Conservation (phyloP, 805 yeast species). For the Metschnikowia gelsemii region DNA sequence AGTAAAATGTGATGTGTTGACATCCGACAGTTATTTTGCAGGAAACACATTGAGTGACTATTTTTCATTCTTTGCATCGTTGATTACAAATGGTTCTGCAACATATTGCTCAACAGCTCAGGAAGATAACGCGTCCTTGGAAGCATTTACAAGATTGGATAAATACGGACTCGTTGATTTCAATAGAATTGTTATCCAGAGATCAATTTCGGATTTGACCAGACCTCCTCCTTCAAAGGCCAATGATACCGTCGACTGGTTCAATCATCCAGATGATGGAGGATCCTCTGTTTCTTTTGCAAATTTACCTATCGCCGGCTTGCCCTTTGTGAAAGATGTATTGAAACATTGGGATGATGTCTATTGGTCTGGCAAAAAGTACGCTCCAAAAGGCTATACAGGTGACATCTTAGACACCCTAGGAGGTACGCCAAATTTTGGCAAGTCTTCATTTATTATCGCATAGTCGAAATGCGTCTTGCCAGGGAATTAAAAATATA, state of each 20-base stretch:
- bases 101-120: constrained; percentile 61
- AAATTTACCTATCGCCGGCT: constrained; percentile 54
- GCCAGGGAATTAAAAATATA: too few relatives aligned
- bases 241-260: constrained; percentile 49
- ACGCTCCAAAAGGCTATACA: constrained; percentile 50
- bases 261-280: constrained; percentile 49
- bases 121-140: constrained; percentile 68
- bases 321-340: constrained; percentile 54
- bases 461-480: constrained; percentile 20
- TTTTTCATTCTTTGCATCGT: constrained; percentile 45
- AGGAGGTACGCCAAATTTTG: constrained; percentile 44
- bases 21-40: constrained; percentile 59
- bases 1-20: constrained; percentile 56
- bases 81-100: constrained; percentile 59
- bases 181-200: constrained; percentile 56
- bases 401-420: constrained; percentile 61
- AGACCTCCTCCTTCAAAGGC: constrained; percentile 48
- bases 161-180: constrained; percentile 55
- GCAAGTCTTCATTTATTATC: constrained; percentile 27
- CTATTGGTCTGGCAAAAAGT: constrained; percentile 32
- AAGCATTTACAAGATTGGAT: constrained; percentile 55
- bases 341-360: constrained; percentile 46
- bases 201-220: constrained; percentile 60
- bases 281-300: constrained; percentile 48
- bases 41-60: constrained; percentile 52